phyloP scores from a whole-genome alignment of 345 rosid species.

The Gossypium stocksii region DNA sequence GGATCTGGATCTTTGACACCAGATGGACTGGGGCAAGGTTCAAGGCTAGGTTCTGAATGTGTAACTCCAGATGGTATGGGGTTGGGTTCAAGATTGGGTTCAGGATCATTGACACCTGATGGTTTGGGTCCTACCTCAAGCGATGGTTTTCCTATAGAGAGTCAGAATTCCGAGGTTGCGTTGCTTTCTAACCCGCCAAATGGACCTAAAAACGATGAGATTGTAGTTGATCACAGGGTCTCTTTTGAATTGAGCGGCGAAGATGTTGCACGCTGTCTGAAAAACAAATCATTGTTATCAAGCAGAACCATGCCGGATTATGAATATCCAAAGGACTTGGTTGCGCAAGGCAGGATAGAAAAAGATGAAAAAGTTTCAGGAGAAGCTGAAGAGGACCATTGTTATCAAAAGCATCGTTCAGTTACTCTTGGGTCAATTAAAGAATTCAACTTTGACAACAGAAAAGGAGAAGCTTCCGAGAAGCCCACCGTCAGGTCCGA shows the following conservation, averaged over 20 bases:
- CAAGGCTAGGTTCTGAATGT: conserved; percentile 73
- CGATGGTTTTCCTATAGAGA: conserved; percentile 33
- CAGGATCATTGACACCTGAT: conserved; percentile 74
- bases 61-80: conserved; percentile 71
- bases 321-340: conserved; percentile 30
- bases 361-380: conserved; percentile 32
- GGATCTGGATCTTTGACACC: conserved; percentile 89
- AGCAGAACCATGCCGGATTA: conserved; percentile 33
- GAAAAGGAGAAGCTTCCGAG: conserved; percentile 44
- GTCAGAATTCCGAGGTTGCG: conserved; percentile 46
- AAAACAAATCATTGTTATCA: conserved; percentile 41
- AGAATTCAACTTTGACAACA: conserved; percentile 82
- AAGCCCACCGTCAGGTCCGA: conserved; percentile 49
- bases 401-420: conserved; percentile 49
- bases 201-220: conserved; percentile 39
- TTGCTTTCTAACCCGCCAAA: conserved; percentile 43
- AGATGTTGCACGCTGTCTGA: conserved; percentile 89
- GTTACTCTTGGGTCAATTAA: conserved; percentile 68
- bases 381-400: conserved; percentile 50
- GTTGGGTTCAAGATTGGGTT: conserved; percentile 52
- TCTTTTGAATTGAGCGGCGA: conserved; percentile 93
- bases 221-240: conserved; percentile 59
- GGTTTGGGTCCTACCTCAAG: conserved; percentile 40
- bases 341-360: conserved; percentile 18
- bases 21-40: conserved; percentile 62